These are phyloP conservation scores for Xylaria digitata DNA, from an alignment of 2,329 filamentous ascomycete genomes.

Conservation along the genomic window DNA sequence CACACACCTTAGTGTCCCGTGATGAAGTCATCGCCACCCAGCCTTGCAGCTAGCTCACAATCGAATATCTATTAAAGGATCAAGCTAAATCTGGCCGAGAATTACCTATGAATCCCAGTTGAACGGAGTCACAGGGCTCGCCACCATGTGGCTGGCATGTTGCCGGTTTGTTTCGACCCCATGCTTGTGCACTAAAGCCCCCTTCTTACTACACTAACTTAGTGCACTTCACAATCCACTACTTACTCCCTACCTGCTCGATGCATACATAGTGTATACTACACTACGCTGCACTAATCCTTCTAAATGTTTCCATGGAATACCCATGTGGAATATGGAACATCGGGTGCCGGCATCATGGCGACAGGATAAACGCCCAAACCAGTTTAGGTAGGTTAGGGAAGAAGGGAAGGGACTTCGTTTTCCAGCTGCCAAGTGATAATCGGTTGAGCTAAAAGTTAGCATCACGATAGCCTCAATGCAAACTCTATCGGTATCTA, in stretches of 20 bases:
- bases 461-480: not conserved
- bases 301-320: constrained; percentile 1
- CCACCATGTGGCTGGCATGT: not conserved
- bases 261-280: not conserved
- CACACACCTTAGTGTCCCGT: too few relatives aligned
- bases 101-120: not conserved
- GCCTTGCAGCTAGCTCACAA: not conserved
- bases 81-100: not conserved
- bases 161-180: constrained; percentile 25
- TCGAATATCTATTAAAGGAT: constrained; percentile 1
- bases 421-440: not conserved
- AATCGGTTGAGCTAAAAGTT: constrained; percentile 15
- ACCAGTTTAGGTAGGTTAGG: not conserved
- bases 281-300: not conserved
- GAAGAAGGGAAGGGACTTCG: not conserved
- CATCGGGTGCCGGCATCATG: constrained; percentile 7
- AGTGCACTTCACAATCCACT: constrained; percentile 1
- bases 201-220: constrained; percentile 12
- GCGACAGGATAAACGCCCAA: not conserved
- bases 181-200: constrained; percentile 15
- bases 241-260: not conserved
- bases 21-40: constrained; percentile 21
- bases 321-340: constrained; percentile 8
- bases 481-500: not conserved
- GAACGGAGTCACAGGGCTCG: constrained; percentile 1